Conservation (phyloP, 805 yeast genomes). For the Lipomyces sp. region DNA sequence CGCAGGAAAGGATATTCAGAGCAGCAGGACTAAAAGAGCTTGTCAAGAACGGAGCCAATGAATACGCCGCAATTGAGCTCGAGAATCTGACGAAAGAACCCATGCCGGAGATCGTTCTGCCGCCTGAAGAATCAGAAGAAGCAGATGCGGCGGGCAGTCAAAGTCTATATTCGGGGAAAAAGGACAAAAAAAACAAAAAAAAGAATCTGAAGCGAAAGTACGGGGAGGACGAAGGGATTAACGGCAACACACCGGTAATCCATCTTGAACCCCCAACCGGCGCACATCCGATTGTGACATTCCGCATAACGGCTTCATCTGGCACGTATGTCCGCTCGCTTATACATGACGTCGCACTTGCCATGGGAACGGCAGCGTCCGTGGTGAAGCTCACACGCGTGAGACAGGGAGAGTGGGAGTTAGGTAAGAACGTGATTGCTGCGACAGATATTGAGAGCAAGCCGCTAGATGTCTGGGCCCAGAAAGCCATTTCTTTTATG, state of each 20-base stretch:
- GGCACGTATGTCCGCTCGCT: constrained; percentile 93
- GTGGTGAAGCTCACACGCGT: constrained; percentile 78
- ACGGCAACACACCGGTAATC: not conserved
- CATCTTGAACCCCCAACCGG: constrained; percentile 1
- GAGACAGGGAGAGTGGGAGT: constrained; percentile 80
- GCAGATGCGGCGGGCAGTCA: not conserved
- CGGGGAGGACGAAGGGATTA: constrained; percentile 30
- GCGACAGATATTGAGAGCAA: constrained; percentile 61
- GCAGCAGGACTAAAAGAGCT: constrained; percentile 16
- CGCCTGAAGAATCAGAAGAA: not conserved
- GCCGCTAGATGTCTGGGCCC: constrained; percentile 63
- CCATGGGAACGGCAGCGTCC: constrained; percentile 75
- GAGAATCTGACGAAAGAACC: constrained; percentile 1
- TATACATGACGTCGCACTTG: constrained; percentile 82
- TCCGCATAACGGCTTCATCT: constrained; percentile 78
- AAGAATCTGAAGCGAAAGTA: constrained; percentile 39
- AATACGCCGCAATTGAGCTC: constrained; percentile 16
- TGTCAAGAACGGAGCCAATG: constrained; percentile 6
- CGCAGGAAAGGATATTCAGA: constrained; percentile 46
- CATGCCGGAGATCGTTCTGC: constrained; percentile 5
- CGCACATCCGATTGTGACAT: constrained; percentile 49
- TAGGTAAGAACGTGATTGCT: constrained; percentile 64
- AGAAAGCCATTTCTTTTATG: constrained; percentile 11
- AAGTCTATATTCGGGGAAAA: too few relatives aligned
- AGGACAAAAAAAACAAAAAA: constrained; percentile 33